Conservation (phyloP, 1,284 basidiomycete species). For the Sparassis latifolia region DNA sequence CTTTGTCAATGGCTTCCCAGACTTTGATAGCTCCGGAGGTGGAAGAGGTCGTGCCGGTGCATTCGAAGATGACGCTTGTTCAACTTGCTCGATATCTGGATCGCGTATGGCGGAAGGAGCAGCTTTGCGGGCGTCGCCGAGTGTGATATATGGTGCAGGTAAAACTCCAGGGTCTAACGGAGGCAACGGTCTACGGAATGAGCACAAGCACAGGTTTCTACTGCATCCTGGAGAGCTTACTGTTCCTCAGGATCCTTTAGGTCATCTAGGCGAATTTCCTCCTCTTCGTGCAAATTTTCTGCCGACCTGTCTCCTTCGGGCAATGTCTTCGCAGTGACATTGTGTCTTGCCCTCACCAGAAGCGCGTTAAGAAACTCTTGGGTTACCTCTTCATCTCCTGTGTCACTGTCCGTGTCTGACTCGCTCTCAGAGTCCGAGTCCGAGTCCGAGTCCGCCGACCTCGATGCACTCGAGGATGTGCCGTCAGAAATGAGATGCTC, state of each 20-base stretch:
- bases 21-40: constrained; percentile 51
- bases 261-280: constrained; percentile 29
- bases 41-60: constrained; percentile 48
- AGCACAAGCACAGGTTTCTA: neutral
- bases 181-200: constrained; percentile 50
- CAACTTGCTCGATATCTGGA: constrained; percentile 50
- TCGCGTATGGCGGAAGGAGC: constrained; percentile 47
- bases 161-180: constrained; percentile 55
- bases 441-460: constrained; percentile 23
- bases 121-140: constrained; percentile 36
- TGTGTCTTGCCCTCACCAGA: constrained; percentile 52
- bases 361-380: constrained; percentile 59
- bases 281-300: constrained; percentile 20
- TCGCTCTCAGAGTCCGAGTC: constrained; percentile 26
- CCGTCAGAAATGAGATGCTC: neutral
- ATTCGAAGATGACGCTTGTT: constrained; percentile 38
- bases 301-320: constrained; percentile 1
- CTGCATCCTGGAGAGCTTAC: constrained; percentile 17
- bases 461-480: neutral
- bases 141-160: constrained; percentile 54
- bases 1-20: constrained; percentile 59
- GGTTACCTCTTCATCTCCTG: constrained; percentile 33
- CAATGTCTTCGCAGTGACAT: constrained; percentile 27
- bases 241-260: constrained; percentile 17
- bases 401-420: constrained; percentile 25